Evolutionary conservation across 345 rosid genomes (phyloP).

Genomic region (Arabidopsis thaliana): TAIR10.1 NC_003075.7:17902501-17903000

Average conservation of each 20-base stretch:
- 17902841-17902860: conserved; percentile 78
- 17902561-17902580: conserved; percentile 70
- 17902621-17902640: conserved; percentile 60
- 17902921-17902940: conserved; percentile 69
- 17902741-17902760: conserved; percentile 84
- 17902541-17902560: conserved; percentile 69
- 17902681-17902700: conserved; percentile 63
- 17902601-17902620: conserved; percentile 79
- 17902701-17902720: conserved; percentile 72
- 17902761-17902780: conserved; percentile 81
- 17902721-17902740: conserved; percentile 77
- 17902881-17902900: conserved; percentile 62
- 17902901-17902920: conserved; percentile 68
- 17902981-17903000: conserved; percentile 59
- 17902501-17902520: conserved; percentile 64
- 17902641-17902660: conserved; percentile 73
- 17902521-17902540: conserved; percentile 65
- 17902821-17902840: conserved; percentile 78
- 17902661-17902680: conserved; percentile 63
- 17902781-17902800: conserved; percentile 74
- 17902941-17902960: conserved; percentile 75
- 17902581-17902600: conserved; percentile 69
- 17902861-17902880: conserved; percentile 58
- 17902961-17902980: conserved; percentile 65
- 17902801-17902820: conserved; percentile 68